Percentiles rank a stretch among this genome's conserved stretches.
These are phyloP conservation scores for Brasilioporus rufonigricans DNA, from an alignment of 768 basidiomycete species.

Conservation along the genomic window DNA sequence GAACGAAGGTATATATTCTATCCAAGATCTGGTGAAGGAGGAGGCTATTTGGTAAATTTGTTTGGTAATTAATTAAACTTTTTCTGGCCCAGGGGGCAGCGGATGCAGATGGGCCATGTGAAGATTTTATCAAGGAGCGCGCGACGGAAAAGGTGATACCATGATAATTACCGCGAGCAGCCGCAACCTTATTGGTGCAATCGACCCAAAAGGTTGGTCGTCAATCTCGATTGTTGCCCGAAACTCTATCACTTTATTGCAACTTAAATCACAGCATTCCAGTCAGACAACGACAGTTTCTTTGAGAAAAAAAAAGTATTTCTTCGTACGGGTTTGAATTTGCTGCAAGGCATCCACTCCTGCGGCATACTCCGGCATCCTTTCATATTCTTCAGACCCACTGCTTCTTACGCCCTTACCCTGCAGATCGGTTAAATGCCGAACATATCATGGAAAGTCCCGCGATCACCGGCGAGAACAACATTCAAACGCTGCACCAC, in stretches of 20 bases:
- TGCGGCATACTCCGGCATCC: conserved; percentile 11
- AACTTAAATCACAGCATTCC: conserved; percentile 38
- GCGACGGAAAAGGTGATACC: conserved; percentile 22
- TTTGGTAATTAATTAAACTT: conserved; percentile 40
- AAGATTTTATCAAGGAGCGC: conserved; percentile 29
- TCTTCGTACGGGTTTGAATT: neutral
- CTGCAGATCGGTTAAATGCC: conserved; percentile 22
- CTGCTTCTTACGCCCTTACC: conserved; percentile 16
- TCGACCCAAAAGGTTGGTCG: conserved; percentile 40
- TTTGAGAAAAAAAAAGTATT: neutral
- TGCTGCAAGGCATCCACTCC: neutral
- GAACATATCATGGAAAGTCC: conserved; percentile 16
- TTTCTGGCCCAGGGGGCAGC: conserved; percentile 26
- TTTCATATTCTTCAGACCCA: conserved; percentile 12
- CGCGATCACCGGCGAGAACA: conserved; percentile 13
- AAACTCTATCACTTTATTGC: conserved; percentile 57
- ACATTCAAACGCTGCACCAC: too few species aligned
- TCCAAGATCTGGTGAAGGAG: conserved; percentile 31
- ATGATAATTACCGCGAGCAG: conserved; percentile 27
- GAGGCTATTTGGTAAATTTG: conserved; percentile 28
- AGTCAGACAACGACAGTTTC: neutral
- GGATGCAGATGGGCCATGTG: conserved; percentile 10
- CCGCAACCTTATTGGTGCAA: conserved; percentile 37
- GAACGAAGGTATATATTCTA: conserved; percentile 31
- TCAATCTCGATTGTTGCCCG: conserved; percentile 42